These are phyloP conservation scores for Corymbia calophylla DNA, from an alignment of 441 rosid species.

Conservation along the genomic window DNA sequence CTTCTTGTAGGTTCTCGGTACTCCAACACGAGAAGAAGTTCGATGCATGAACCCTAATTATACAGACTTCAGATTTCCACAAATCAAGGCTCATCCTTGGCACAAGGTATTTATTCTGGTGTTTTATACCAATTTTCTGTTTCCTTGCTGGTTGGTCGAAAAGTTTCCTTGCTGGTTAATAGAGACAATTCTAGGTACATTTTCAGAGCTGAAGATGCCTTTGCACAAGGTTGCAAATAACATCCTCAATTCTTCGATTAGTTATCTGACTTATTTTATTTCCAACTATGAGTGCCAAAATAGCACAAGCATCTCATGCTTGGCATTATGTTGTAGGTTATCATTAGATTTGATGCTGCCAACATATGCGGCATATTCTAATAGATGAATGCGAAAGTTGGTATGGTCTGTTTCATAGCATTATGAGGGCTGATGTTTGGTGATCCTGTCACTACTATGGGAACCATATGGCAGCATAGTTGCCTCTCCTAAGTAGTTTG, in stretches of 20 bases:
- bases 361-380: background rate
- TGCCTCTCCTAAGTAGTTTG: background rate
- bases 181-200: background rate
- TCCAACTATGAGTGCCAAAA: background rate
- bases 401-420: background rate
- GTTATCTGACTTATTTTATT: background rate
- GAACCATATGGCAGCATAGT: background rate
- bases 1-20: slow-evolving; percentile 80
- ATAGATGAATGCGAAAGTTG: background rate
- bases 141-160: too few species aligned
- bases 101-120: slow-evolving; percentile 57
- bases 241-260: background rate
- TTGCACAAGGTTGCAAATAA: background rate
- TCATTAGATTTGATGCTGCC: background rate
- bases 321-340: background rate
- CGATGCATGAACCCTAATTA: slow-evolving; percentile 98
- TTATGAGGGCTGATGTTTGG: background rate
- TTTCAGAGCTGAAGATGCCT: background rate
- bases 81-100: slow-evolving; percentile 99
- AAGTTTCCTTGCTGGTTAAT: too few species aligned
- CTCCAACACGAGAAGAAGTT: slow-evolving; percentile 97
- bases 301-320: background rate
- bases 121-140: background rate
- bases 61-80: slow-evolving; percentile 91
- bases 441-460: background rate